These are phyloP conservation scores for Abrus precatorius DNA, from an alignment of 306 rosid species.

Conservation along the genomic window DNA sequence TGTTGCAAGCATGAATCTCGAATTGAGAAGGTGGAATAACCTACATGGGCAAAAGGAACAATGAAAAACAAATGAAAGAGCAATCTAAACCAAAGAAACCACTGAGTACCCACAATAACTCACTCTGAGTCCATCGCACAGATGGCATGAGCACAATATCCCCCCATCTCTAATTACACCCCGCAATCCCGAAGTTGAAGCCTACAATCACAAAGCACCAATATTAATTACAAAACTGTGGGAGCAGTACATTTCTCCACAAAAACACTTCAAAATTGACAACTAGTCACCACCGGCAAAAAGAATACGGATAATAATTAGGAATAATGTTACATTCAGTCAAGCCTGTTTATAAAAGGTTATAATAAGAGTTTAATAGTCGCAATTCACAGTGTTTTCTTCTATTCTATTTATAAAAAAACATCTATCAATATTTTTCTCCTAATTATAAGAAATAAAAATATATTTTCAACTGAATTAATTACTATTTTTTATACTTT, in stretches of 20 bases:
- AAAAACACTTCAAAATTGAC: neutral
- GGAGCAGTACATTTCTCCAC: neutral
- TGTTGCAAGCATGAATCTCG: slow-evolving; percentile 97
- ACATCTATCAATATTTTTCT: too few relatives aligned
- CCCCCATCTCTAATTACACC: slow-evolving; percentile 89
- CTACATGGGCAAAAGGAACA: slow-evolving; percentile 52
- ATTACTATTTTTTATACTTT: too few relatives aligned
- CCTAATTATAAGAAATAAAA: too few relatives aligned
- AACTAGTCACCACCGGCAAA: neutral
- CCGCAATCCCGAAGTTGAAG: slow-evolving; percentile 70
- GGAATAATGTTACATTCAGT: neutral
- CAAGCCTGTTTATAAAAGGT: slow-evolving; percentile 7
- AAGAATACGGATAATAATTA: neutral
- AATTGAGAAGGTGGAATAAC: slow-evolving; percentile 93
- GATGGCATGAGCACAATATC: slow-evolving; percentile 80
- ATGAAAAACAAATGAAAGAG: slow-evolving; percentile 44
- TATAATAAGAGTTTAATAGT: neutral
- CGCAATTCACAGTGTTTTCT: too few relatives aligned
- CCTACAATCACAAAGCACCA: slow-evolving; percentile 63
- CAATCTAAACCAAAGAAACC: slow-evolving; percentile 38
- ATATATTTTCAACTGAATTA: too few relatives aligned
- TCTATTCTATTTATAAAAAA: too few relatives aligned
- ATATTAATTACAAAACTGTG: slow-evolving; percentile 33
- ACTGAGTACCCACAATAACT: slow-evolving; percentile 55
- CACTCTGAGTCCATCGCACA: slow-evolving; percentile 85